A percentile compares a stretch with the other conserved stretches of the same genome.
Evolutionary conservation across 2,329 filamentous ascomycete genomes (phyloP).

Genomic region (Fusarium sp.): DNA sequence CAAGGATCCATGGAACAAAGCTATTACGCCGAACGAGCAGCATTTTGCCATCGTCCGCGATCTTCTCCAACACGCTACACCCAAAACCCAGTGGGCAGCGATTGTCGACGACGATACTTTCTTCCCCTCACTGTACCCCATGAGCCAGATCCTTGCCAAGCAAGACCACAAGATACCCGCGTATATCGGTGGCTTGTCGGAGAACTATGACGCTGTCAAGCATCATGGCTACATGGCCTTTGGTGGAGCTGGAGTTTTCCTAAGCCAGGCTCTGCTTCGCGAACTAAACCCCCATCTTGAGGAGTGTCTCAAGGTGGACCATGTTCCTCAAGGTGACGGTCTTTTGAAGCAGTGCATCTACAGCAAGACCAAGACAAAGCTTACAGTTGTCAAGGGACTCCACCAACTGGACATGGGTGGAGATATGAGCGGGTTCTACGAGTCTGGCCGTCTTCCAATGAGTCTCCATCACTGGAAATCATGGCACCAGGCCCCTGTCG

Average conservation of each 20-base stretch:
- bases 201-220: slow-evolving; percentile 63
- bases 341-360: slow-evolving; percentile 69
- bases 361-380: slow-evolving; percentile 61
- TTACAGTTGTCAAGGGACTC: slow-evolving; percentile 66
- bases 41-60: slow-evolving; percentile 67
- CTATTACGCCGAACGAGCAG: slow-evolving; percentile 60
- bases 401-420: slow-evolving; percentile 67
- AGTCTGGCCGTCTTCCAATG: slow-evolving; percentile 64
- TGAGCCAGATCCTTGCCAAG: slow-evolving; percentile 59
- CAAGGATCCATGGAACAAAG: slow-evolving; percentile 48
- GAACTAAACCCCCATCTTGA: slow-evolving; percentile 61
- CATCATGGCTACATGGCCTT: slow-evolving; percentile 69
- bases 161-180: slow-evolving; percentile 61
- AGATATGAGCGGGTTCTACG: slow-evolving; percentile 69
- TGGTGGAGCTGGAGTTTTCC: slow-evolving; percentile 69
- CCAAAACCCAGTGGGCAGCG: slow-evolving; percentile 64
- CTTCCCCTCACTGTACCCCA: slow-evolving; percentile 64
- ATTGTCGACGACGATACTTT: slow-evolving; percentile 74
- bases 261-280: slow-evolving; percentile 63
- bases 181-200: slow-evolving; percentile 69
- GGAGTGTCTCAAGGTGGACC: slow-evolving; percentile 55
- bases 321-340: slow-evolving; percentile 60
- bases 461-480: slow-evolving; percentile 73
- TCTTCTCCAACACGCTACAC: slow-evolving; percentile 57
- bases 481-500: slow-evolving; percentile 65